phyloP scores from a whole-genome alignment of 345 rosid genomes.

The Gossypium longicalyx region DNA sequence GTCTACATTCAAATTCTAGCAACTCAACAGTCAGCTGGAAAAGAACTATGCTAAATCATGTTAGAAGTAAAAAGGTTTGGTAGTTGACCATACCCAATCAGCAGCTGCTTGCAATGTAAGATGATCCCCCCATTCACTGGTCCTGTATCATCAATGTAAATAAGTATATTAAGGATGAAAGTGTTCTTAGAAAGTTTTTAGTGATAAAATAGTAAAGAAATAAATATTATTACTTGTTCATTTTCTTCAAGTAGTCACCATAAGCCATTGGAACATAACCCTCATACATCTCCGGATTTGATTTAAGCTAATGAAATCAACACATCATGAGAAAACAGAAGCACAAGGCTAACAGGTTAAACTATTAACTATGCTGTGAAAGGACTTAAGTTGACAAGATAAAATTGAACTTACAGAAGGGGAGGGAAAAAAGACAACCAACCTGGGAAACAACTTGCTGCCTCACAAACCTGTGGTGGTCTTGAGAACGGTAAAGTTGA shows the following conservation, averaged over 20 bases:
- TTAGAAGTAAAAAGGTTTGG: background rate
- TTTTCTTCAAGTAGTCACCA: slow-evolving; percentile 52
- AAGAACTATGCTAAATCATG: background rate
- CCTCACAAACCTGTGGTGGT: slow-evolving; percentile 68
- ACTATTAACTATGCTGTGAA: background rate
- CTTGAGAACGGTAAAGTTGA: slow-evolving; percentile 78
- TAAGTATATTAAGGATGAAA: background rate
- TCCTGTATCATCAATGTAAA: slow-evolving; percentile 28
- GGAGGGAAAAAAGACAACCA: slow-evolving; percentile 1
- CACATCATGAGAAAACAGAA: background rate
- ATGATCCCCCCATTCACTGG: slow-evolving; percentile 73
- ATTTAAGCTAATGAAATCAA: background rate
- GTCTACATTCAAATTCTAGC: background rate
- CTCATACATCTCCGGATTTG: slow-evolving; percentile 34
- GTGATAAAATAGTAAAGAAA: background rate
- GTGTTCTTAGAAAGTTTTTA: background rate
- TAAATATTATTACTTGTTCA: slow-evolving; percentile 38
- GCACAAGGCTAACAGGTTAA: background rate
- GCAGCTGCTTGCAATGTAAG: slow-evolving; percentile 74
- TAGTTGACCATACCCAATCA: slow-evolving; percentile 36
- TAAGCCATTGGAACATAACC: slow-evolving; percentile 60
- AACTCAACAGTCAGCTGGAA: background rate
- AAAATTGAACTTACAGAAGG: background rate
- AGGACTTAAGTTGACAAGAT: background rate
- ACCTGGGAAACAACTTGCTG: slow-evolving; percentile 72